Evolutionary conservation across 352 stramenopile genomes (phyloP).

Genomic region (Blastocystis sp.): DNA sequence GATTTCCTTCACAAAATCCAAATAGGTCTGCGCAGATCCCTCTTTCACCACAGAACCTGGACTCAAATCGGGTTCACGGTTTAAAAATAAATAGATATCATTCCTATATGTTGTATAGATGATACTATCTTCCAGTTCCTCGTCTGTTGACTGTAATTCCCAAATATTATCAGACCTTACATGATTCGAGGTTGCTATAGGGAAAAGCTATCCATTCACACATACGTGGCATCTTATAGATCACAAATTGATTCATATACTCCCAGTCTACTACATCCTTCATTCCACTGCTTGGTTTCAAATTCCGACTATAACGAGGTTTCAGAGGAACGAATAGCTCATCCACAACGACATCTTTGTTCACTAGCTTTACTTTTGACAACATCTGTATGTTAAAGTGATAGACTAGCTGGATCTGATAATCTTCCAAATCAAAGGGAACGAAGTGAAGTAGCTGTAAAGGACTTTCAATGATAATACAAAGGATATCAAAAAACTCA

Average conservation of each 20-base stretch:
- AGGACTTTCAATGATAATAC: background rate
- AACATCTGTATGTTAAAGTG: background rate
- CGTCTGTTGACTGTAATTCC: background rate
- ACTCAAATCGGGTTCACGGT: background rate
- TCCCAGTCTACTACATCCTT: background rate
- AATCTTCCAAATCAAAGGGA: background rate
- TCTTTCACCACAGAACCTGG: background rate
- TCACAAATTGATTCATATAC: background rate
- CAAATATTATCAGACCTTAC: background rate
- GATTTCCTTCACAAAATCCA: background rate
- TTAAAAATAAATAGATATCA: background rate
- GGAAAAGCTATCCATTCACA: too few species aligned
- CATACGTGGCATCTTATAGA: too few species aligned
- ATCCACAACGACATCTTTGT: background rate
- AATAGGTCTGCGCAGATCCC: background rate
- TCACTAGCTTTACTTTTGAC: background rate
- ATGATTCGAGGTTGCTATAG: background rate
- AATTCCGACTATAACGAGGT: background rate
- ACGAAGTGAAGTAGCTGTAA: background rate
- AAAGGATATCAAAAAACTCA: slow-evolving; percentile 37
- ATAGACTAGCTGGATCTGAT: background rate
- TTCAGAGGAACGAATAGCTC: background rate
- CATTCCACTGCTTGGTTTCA: background rate
- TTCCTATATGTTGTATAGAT: slow-evolving; percentile 21
- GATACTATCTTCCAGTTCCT: background rate